These are phyloP conservation scores for Gypsophila paniculata DNA, from an alignment of 179 eudicot species.

Conservation along the genomic window DNA sequence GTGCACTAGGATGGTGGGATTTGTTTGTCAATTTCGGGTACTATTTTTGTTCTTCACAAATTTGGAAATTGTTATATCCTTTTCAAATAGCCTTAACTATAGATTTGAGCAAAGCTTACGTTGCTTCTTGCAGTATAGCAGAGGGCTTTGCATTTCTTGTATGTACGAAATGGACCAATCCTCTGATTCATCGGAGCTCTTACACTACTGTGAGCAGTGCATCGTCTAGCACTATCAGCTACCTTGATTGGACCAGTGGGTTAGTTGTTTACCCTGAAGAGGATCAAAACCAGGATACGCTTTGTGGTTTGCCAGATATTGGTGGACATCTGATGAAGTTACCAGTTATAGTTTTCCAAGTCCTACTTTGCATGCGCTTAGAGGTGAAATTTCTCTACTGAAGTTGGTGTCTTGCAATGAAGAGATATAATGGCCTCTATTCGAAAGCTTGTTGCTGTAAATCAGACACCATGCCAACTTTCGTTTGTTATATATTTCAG, in stretches of 20 bases:
- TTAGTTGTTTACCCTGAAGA: constrained; percentile 54
- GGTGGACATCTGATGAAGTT: constrained; percentile 94
- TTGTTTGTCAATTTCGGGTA: constrained; percentile 90
- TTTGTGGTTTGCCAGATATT: constrained; percentile 71
- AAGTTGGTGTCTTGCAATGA: neutral
- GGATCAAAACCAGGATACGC: constrained; percentile 47
- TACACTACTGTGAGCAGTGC: constrained; percentile 49
- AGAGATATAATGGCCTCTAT: neutral
- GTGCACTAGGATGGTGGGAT: constrained; percentile 96
- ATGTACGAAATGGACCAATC: constrained; percentile 96
- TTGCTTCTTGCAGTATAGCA: constrained; percentile 58
- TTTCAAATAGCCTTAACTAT: constrained; percentile 1
- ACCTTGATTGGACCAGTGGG: constrained; percentile 74
- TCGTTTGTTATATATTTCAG: constrained; percentile 42
- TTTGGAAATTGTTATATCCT: neutral
- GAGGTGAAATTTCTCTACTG: constrained; percentile 48
- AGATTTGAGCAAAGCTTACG: neutral
- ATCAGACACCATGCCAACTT: neutral
- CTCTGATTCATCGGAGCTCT: constrained; percentile 62
- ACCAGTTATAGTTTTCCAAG: constrained; percentile 70
- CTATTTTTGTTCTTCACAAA: neutral
- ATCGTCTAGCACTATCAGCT: constrained; percentile 58
- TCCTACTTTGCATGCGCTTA: constrained; percentile 84
- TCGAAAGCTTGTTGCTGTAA: neutral
- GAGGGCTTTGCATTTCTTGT: constrained; percentile 97